A percentile compares a stretch with the other conserved stretches of the same genome.
Evolutionary conservation across 1,284 basidiomycete genomes (phyloP).

Genomic region (Somion occarium): DNA sequence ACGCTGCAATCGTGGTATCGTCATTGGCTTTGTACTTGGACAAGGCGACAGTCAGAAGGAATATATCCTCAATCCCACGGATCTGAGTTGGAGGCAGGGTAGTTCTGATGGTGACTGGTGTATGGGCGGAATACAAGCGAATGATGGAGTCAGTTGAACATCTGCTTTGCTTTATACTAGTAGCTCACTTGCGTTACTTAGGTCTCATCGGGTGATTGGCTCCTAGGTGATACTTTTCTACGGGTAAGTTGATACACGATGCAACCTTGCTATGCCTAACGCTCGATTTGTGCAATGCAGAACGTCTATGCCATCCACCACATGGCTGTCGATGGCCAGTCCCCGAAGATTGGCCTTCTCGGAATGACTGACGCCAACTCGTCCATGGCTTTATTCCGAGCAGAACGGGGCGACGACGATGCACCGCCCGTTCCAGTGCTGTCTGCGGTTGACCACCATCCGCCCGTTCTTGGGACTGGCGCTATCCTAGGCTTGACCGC

Average conservation of each 20-base stretch:
- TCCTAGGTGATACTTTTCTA: constrained; percentile 54
- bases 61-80: constrained; percentile 46
- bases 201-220: constrained; percentile 60
- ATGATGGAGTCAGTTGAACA: constrained; percentile 39
- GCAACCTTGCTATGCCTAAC: background rate
- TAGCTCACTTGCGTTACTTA: constrained; percentile 18
- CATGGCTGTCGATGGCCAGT: constrained; percentile 33
- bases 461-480: constrained; percentile 16
- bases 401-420: constrained; percentile 40
- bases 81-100: constrained; percentile 46
- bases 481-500: constrained; percentile 26
- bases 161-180: too few species aligned
- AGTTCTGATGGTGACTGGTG: constrained; percentile 44
- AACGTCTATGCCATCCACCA: constrained; percentile 53
- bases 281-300: constrained; percentile 22
- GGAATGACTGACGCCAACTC: constrained; percentile 38
- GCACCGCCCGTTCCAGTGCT: constrained; percentile 24
- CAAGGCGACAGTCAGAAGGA: constrained; percentile 31
- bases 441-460: constrained; percentile 9
- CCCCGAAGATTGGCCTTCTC: constrained; percentile 45
- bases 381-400: constrained; percentile 37
- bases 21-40: constrained; percentile 44
- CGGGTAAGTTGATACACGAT: constrained; percentile 33
- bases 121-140: constrained; percentile 52
- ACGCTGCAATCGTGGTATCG: constrained; percentile 42